Evolutionary conservation across 371 early-diverging fungal genomes (phyloP), one percentile per base, ranked within the genome.

Genomic region (Mortierella sp.): DNA sequence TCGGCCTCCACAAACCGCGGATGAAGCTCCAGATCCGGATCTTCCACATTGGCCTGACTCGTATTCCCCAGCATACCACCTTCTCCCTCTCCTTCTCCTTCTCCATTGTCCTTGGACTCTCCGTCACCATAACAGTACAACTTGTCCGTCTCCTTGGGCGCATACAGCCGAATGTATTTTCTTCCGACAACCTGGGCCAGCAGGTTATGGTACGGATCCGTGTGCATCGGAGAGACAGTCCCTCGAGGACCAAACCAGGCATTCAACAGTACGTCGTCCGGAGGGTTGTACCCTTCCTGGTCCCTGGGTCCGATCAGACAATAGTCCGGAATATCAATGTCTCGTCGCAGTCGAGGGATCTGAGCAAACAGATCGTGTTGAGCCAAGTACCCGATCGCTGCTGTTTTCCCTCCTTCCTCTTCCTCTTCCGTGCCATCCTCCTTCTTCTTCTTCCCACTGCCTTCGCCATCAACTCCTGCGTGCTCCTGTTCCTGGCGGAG

Each of bases 221-320:
- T 92, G 75, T 98, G 98, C 66, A 96, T 85, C 1, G 98, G 97
- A 6, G 97, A 95, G 0, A 96, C 88, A 0, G 98, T 97, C 0
- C 92, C 93, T 26, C 76, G 70, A 0, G 97, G 97, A 0, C 98
- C 98, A 77, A 98, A 90, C 98, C 98, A 98, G 1, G 93, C 94
- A 79, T 96, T 93, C 53, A 92, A 85, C 34, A 90, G 79, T 22
- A 93, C 90, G 13, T 90, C 91, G 1, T 86, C 84, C 1, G 87
- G 87, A 2, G 87, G 87, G 47, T 86, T 77, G 19, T 78, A 71
- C 19, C 86, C 86, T 4, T 72, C 64, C 47, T 74, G 68, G 13
- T 71, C 61, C 4, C 74, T 70, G 2, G 90, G 87, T 11, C 86
- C 88, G 4, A 89, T 86, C 78, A 89, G 89, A 53, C 95, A 95